phyloP scores from a whole-genome alignment of 345 rosid species.

The Hibiscus syriacus region DNA sequence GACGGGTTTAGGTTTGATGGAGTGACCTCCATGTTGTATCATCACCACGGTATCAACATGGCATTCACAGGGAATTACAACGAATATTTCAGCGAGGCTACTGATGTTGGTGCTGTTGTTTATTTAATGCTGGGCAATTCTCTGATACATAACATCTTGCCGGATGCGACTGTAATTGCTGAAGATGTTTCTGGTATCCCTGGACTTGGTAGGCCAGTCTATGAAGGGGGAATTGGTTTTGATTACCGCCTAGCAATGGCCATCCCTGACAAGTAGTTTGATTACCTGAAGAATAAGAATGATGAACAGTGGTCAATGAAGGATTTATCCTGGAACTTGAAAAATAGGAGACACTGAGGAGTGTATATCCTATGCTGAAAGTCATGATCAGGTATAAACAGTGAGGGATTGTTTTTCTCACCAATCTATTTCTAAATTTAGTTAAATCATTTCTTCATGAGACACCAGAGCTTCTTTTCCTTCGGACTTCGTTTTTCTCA shows the following conservation, averaged over 20 bases:
- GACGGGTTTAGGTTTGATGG: conserved; percentile 82
- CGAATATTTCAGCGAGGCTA: conserved; percentile 65
- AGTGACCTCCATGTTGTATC: conserved; percentile 75
- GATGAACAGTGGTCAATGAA: conserved; percentile 74
- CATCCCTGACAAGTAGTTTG: conserved; percentile 76
- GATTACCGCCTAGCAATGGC: conserved; percentile 78
- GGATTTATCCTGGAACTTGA: conserved; percentile 47
- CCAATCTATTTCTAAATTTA: conserved; percentile 3
- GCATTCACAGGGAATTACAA: conserved; percentile 50
- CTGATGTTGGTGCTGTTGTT: conserved; percentile 73
- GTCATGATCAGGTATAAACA: conserved; percentile 68
- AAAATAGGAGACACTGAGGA: conserved; percentile 73
- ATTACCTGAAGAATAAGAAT: conserved; percentile 65
- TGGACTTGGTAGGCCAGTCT: conserved; percentile 59
- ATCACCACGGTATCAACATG: conserved; percentile 70
- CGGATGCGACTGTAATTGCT: conserved; percentile 65
- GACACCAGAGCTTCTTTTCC: not conserved
- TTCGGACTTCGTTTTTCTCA: not conserved
- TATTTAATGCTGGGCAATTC: conserved; percentile 67
- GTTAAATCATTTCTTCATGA: not conserved
- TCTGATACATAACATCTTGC: conserved; percentile 54
- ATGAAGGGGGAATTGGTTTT: conserved; percentile 60
- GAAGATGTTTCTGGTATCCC: conserved; percentile 91
- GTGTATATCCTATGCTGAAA: conserved; percentile 72
- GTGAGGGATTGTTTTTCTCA: conserved; percentile 1